phyloP scores from a whole-genome alignment of 2,329 filamentous ascomycete genomes.

The Botrytis fabae region DNA sequence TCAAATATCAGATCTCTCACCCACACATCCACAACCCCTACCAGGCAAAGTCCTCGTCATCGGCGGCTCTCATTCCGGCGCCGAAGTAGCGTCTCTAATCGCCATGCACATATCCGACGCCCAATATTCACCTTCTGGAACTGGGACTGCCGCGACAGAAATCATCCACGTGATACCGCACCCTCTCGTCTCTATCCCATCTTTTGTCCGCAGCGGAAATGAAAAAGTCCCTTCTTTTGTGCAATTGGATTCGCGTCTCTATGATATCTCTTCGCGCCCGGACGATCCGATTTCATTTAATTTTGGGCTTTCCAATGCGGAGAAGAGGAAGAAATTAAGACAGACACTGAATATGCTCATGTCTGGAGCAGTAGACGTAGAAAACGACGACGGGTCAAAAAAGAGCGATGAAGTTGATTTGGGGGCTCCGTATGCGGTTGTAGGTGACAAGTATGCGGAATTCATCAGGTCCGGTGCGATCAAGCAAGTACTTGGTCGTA shows the following conservation, averaged over 20 bases:
- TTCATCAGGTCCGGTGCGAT: conserved; percentile 29
- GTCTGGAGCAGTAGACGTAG: not conserved
- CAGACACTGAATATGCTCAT: not conserved
- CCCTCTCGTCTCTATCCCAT: conserved; percentile 2
- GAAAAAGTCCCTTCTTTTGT: not conserved
- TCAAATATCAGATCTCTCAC: not conserved
- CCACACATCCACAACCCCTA: not conserved
- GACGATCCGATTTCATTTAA: conserved; percentile 3
- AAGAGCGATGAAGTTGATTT: not conserved
- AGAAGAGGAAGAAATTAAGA: not conserved
- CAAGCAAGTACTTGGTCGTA: conserved; percentile 28
- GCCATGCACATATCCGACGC: conserved; percentile 44
- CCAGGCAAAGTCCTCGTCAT: conserved; percentile 20
- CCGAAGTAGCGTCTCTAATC: conserved; percentile 20
- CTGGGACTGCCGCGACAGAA: not conserved
- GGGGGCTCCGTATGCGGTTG: conserved; percentile 29
- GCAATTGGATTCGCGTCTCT: not conserved
- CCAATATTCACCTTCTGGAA: conserved; percentile 32
- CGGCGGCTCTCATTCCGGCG: conserved; percentile 24
- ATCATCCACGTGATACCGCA: conserved; percentile 7
- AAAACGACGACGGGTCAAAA: not conserved
- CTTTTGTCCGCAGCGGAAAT: not conserved
- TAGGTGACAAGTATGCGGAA: conserved; percentile 32
- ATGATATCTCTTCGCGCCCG: not conserved
- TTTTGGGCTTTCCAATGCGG: not conserved